Evolutionary conservation across 2,329 filamentous ascomycete species (phyloP).

Genomic region (Neopestalotiopsis rosae): DNA sequence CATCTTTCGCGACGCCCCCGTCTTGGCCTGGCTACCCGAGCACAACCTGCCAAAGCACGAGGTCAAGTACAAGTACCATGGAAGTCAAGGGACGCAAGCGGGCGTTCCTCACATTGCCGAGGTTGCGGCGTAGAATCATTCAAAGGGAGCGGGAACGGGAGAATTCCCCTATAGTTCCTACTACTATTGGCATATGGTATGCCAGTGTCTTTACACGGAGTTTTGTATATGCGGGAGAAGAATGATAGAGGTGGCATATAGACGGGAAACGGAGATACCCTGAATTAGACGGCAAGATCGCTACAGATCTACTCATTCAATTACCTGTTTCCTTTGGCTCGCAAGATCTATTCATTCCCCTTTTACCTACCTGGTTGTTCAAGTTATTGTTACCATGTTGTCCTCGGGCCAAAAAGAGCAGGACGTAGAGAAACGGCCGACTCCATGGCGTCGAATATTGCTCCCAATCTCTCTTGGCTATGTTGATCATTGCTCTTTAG

Average conservation of each 20-base stretch:
- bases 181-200: too few species aligned
- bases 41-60: conserved; percentile 1
- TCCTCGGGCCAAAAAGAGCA: neutral
- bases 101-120: neutral
- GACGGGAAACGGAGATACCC: too few species aligned
- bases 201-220: too few species aligned
- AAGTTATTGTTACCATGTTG: too few species aligned
- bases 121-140: neutral
- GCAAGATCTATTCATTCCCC: too few species aligned
- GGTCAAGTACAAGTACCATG: conserved; percentile 5
- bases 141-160: neutral
- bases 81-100: neutral
- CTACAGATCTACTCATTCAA: too few species aligned
- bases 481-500: neutral
- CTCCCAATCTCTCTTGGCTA: neutral
- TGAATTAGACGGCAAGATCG: too few species aligned
- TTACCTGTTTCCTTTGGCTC: too few species aligned
- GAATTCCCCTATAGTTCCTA: neutral
- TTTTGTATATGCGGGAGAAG: too few species aligned
- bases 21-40: conserved; percentile 11
- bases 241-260: too few species aligned
- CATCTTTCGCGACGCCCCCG: neutral
- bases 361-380: too few species aligned
- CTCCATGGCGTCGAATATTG: neutral
- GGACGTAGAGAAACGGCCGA: neutral